phyloP scores from a whole-genome alignment of 768 basidiomycete genomes.

The Boletus sp. region DNA sequence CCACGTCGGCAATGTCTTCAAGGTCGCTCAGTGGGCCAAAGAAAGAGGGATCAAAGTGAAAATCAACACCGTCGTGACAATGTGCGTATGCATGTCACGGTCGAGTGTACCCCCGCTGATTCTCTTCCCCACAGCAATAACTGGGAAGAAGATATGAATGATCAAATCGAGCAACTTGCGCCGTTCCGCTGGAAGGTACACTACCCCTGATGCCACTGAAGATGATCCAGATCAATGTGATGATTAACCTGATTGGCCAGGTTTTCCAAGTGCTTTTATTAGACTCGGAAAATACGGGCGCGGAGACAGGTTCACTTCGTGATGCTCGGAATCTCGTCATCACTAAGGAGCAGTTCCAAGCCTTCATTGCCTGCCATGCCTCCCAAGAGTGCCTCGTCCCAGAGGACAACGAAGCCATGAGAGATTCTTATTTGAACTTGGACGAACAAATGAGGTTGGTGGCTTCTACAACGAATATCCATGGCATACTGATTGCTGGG shows the following conservation, averaged over 20 bases:
- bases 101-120: not conserved
- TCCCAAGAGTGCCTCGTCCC: conserved; percentile 34
- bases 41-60: conserved; percentile 38
- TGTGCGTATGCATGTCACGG: conserved; percentile 7
- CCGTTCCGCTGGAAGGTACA: conserved; percentile 42
- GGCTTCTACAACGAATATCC: no score
- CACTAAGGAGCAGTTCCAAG: conserved; percentile 34
- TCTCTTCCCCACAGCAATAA: conserved; percentile 28
- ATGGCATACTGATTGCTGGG: not conserved
- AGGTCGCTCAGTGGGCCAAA: conserved; percentile 37
- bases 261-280: conserved; percentile 38
- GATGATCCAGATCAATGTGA: not conserved
- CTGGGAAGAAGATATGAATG: conserved; percentile 42
- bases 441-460: conserved; percentile 40
- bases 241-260: conserved; percentile 9
- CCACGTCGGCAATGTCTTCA: conserved; percentile 35
- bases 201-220: not conserved
- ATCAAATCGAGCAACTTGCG: conserved; percentile 30
- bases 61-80: conserved; percentile 36
- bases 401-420: conserved; percentile 40
- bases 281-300: conserved; percentile 37
- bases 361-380: conserved; percentile 36
- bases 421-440: conserved; percentile 38
- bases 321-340: conserved; percentile 37
- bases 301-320: conserved; percentile 30